Conservation (phyloP, 2,329 filamentous ascomycete genomes). For the Septoria petroselini region DNA sequence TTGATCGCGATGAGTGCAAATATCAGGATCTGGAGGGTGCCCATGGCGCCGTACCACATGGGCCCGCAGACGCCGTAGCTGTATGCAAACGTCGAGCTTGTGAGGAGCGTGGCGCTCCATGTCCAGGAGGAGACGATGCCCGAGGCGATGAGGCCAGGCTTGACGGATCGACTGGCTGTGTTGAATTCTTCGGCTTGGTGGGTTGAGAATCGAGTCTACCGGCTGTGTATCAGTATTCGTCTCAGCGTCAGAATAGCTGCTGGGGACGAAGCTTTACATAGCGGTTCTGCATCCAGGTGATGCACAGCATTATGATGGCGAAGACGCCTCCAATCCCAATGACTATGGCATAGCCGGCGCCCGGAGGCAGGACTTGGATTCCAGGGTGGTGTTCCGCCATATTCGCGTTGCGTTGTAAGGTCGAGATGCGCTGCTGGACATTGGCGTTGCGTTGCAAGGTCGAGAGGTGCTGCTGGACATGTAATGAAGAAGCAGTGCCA, state of each 20-base stretch:
- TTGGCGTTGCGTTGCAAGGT: too few relatives aligned
- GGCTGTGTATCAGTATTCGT: not conserved
- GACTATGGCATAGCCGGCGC: constrained; percentile 56
- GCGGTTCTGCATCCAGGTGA: constrained; percentile 37
- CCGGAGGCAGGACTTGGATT: constrained; percentile 22
- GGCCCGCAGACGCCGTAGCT: constrained; percentile 40
- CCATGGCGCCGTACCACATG: constrained; percentile 46
- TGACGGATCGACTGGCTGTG: constrained; percentile 80
- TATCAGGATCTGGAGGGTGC: constrained; percentile 46
- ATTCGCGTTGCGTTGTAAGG: not conserved
- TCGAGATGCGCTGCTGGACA: not conserved
- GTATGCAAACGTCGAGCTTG: constrained; percentile 38
- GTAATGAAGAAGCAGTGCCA: not conserved
- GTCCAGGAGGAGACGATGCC: constrained; percentile 86
- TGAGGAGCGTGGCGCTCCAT: constrained; percentile 50
- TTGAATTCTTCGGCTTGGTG: constrained; percentile 70
- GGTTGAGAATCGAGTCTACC: constrained; percentile 31
- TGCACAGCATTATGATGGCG: constrained; percentile 46
- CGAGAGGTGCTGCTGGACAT: not conserved
- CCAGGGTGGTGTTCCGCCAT: constrained; percentile 17
- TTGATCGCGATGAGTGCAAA: constrained; percentile 47
- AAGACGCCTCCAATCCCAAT: constrained; percentile 71
- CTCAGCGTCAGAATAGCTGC: constrained; percentile 42
- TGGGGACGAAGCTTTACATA: constrained; percentile 69
- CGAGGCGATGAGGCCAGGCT: constrained; percentile 79